Evolutionary conservation across 441 rosid species (phyloP), one percentile per base, ranked within the genome.

Genomic region (Rhodomyrtus psidioides): DNA sequence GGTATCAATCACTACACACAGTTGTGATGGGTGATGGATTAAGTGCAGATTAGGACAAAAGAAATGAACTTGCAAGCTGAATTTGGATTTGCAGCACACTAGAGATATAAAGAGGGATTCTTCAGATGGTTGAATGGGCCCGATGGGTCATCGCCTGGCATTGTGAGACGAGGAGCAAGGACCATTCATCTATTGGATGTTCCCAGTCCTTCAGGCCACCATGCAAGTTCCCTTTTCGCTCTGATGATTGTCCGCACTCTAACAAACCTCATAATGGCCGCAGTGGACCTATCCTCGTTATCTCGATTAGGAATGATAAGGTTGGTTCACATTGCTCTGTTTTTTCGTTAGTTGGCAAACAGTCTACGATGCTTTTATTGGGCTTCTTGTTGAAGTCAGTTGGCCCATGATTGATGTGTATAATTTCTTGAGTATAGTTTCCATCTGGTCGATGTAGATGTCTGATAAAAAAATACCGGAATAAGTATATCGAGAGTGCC

Each of bases 51-150:
- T 89, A 96, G 99, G 44, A 93, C 99, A 53, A 95, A 91, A 87
- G 94, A 94, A 90, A 97, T 97, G 99, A 96, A 97, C 94, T 89
- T 95, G 93, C 99, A 95, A 85, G 97, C 98, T 13, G 99, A 97
- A 57, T 94, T 91, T 88, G 99, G 99, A 84, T 94, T 97, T 90
- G 99, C 99, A 5, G 99, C 99, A 83, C 99, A 97, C 74, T 97
- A 99, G 99, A 94, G 98, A 87, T 97, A 97, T 90, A 97, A 97
- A 89, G 99, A 97, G 91, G 95, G 93, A 95, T 97, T 84, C 95
- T 96, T 90, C 98, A 95, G 91, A 95, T 97, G 99, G 97, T 97
- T 87, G 99, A 96, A 92, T 97, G 98, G 98, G 99, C 98, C 74
- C 92, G 99, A 46, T 97, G 98, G 98, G 94, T 95, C 39, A 90